Conservation (phyloP, 192 early-diverging fungal species). For the Gaertneriomyces semiglobifer region DNA sequence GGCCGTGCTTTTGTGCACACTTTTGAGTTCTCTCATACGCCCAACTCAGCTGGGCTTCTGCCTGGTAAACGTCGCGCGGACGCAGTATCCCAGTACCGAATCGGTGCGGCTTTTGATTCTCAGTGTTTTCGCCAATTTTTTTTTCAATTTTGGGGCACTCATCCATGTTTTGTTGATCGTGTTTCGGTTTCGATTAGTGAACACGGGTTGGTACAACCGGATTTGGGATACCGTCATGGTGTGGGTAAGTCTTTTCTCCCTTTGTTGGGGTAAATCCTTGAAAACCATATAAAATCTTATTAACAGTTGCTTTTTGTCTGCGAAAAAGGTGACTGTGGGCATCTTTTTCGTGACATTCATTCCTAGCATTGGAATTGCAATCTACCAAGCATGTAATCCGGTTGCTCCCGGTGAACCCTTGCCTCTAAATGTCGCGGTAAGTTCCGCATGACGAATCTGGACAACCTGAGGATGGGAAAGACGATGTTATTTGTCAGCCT, state of each 20-base stretch:
- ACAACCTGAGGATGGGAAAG: no score
- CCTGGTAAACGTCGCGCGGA: no score
- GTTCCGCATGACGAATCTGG: no score
- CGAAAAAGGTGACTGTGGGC: background rate
- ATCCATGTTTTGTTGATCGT: background rate
- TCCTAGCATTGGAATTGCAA: background rate
- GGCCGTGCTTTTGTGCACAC: background rate
- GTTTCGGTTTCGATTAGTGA: slow-evolving; percentile 2
- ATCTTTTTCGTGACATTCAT: background rate
- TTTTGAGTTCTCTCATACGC: background rate
- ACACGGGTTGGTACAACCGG: background rate
- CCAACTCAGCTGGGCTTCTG: background rate
- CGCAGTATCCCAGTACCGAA: no score
- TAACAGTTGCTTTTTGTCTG: background rate
- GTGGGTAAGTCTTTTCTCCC: background rate
- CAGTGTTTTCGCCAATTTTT: background rate
- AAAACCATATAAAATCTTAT: background rate
- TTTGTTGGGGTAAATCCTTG: background rate
- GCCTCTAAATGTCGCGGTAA: background rate
- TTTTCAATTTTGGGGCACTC: background rate
- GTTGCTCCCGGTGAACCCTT: background rate
- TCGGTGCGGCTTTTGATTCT: no score
- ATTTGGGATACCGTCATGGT: background rate
- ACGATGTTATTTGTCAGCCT: no score
- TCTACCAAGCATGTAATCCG: background rate